These are phyloP conservation scores for Albugo candida DNA, from an alignment of 352 stramenopile genomes.

Conservation along the genomic window DNA sequence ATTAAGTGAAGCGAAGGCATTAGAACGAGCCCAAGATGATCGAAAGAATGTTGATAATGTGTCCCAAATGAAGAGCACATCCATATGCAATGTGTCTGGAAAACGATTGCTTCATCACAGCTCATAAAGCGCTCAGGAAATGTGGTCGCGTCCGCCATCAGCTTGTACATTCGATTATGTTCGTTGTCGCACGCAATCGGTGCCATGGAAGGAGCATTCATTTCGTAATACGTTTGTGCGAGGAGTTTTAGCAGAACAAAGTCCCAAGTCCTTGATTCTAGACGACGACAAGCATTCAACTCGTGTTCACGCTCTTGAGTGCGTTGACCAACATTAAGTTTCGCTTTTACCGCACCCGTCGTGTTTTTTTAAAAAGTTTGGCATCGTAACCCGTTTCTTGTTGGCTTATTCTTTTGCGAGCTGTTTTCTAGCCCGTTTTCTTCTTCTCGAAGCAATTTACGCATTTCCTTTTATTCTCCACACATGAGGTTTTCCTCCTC, in stretches of 20 bases:
- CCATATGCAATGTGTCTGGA: conserved; percentile 19
- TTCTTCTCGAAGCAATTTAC: conserved; percentile 39
- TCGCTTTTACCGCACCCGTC: conserved; percentile 23
- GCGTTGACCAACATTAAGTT: conserved; percentile 42
- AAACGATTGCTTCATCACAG: conserved; percentile 19
- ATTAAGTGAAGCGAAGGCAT: conserved; percentile 33
- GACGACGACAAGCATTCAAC: conserved; percentile 25
- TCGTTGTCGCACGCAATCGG: background rate
- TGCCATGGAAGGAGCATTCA: background rate
- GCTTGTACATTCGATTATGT: too few relatives aligned
- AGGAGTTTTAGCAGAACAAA: conserved; percentile 26
- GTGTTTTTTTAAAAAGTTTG: conserved; percentile 29
- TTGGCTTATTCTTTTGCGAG: too few relatives aligned
- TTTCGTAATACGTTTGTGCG: background rate
- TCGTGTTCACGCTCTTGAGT: conserved; percentile 18
- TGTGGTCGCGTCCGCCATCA: background rate
- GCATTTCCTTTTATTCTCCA: conserved; percentile 51
- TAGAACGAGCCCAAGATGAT: conserved; percentile 26
- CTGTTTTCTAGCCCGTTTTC: conserved; percentile 49
- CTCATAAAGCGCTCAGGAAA: conserved; percentile 20
- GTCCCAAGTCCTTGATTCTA: conserved; percentile 31
- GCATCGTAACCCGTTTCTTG: conserved; percentile 5
- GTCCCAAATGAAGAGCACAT: conserved; percentile 62
- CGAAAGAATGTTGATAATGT: conserved; percentile 51
- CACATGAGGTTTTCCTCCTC: conserved; percentile 46